phyloP scores from a whole-genome alignment of 2,329 filamentous ascomycete genomes.

The Penicillium fuscoglaucum region DNA sequence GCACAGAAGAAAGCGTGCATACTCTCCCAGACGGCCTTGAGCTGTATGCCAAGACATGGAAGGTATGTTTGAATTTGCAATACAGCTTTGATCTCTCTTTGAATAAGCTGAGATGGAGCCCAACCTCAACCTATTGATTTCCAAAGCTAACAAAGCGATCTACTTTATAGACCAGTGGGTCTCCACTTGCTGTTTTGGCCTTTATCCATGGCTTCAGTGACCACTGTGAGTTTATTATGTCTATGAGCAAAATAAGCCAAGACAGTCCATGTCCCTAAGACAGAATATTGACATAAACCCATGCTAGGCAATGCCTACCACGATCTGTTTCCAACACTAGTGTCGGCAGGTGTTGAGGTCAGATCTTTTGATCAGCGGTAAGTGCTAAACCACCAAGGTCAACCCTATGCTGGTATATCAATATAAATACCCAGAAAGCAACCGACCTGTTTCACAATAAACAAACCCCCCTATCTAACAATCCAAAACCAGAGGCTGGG shows the following conservation, averaged over 20 bases:
- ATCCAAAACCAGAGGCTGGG: constrained; percentile 65
- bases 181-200: constrained; percentile 67
- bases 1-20: constrained; percentile 54
- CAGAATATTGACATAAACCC: neutral
- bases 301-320: constrained; percentile 69
- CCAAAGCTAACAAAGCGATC: neutral
- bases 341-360: constrained; percentile 70
- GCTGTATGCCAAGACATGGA: constrained; percentile 64
- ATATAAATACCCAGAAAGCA: neutral
- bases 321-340: constrained; percentile 70
- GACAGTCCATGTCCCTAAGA: neutral
- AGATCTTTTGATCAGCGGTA: constrained; percentile 76
- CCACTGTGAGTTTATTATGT: constrained; percentile 53
- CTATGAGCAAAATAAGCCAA: neutral
- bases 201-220: constrained; percentile 91
- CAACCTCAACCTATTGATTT: neutral
- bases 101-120: neutral
- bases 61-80: constrained; percentile 44
- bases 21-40: constrained; percentile 53
- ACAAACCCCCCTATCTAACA: neutral
- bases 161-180: constrained; percentile 5
- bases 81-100: neutral
- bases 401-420: neutral
- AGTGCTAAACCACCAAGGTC: constrained; percentile 3
- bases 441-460: too few species aligned